A percentile compares a stretch with the other conserved stretches of the same genome.
Evolutionary conservation across 108 stramenopile genomes (phyloP).

Genomic region (Conticribra guillardii): DNA sequence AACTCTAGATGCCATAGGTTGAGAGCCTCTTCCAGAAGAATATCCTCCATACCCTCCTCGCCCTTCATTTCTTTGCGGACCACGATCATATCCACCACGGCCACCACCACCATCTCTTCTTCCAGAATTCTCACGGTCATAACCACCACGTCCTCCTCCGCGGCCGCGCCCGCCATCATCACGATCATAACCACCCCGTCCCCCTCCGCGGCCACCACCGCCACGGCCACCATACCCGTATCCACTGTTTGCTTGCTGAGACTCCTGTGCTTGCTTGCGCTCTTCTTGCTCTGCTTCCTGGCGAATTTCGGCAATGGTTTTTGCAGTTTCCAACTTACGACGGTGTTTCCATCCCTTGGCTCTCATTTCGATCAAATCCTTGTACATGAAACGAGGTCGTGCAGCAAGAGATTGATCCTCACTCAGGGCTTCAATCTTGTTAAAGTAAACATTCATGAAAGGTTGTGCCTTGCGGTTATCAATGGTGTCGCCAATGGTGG

Average conservation of each 20-base stretch:
- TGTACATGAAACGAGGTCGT: conserved; percentile 94
- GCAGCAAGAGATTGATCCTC: conserved; percentile 65
- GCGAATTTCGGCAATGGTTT: conserved; percentile 90
- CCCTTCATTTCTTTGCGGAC: conserved; percentile 2
- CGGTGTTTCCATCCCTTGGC: conserved; percentile 88
- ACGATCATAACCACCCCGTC: conserved; percentile 30
- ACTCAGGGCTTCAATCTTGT: conserved; percentile 63
- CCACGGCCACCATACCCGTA: conserved; percentile 4
- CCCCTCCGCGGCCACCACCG: conserved; percentile 46
- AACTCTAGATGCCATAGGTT: conserved; percentile 20
- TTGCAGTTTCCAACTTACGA: conserved; percentile 92
- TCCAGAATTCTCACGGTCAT: not conserved
- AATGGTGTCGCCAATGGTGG: conserved; percentile 83
- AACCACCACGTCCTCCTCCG: conserved; percentile 13
- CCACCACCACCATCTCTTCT: conserved; percentile 10
- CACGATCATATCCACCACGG: conserved; percentile 19
- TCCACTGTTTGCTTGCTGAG: conserved; percentile 49
- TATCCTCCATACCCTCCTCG: conserved; percentile 6
- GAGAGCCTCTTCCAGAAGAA: conserved; percentile 14
- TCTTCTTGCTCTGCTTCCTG: conserved; percentile 88
- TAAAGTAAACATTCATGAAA: conserved; percentile 77
- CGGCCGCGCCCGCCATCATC: conserved; percentile 34
- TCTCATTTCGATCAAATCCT: conserved; percentile 92
- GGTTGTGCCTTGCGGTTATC: conserved; percentile 62
- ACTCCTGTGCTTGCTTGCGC: conserved; percentile 62